Evolutionary conservation across 2,329 filamentous ascomycete genomes (phyloP), one percentile per base, ranked within the genome.

Genomic region (Aureobasidium sp.): DNA sequence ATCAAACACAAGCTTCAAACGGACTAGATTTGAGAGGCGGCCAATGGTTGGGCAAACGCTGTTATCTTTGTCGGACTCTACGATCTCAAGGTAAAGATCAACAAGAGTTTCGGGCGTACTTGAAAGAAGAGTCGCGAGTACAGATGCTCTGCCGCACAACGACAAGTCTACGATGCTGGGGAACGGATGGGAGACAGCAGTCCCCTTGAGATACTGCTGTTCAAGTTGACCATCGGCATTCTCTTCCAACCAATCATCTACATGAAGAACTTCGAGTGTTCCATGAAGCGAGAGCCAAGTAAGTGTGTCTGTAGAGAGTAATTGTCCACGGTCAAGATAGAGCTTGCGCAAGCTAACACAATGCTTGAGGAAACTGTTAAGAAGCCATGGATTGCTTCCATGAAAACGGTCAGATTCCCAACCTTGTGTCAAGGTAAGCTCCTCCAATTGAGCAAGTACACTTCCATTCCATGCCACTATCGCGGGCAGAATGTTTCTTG

Each of bases 261-360:
- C 19, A 9, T 33, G 5, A 5, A 50, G n/a, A 14, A 19, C 47
- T 35, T 50, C 29, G n/a, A 50, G 47, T 3, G 29, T 14, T 9
- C 2, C 1, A 6, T 6, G 6, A 22, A 1, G 1, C 0, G 47
- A 50, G 8, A 50, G 5, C 0, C 1, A 3, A 8, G 12, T 22
- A 1, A 50, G 11, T 5, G 27, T 15, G 1, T 35, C 6, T 14
- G 29, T 11, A 35, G 4, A 19, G 7, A 50, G 9, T 1, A 2
- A 0, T 1, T 27, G 1, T 0, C 29, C n/a, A 8, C n/a, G 3
- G 5, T 50, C 47, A 4, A 50, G 1, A 22, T 15, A 14, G 1
- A 50, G 8, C 12, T 50, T 22, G 17, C 47, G 29, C n/a, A 50
- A 14, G 9, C 31, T 6, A 14, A n/a, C 35, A 29, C 47, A 50